Conservation (phyloP, 129 eudicot genomes). For the Erigeron canadensis region DNA sequence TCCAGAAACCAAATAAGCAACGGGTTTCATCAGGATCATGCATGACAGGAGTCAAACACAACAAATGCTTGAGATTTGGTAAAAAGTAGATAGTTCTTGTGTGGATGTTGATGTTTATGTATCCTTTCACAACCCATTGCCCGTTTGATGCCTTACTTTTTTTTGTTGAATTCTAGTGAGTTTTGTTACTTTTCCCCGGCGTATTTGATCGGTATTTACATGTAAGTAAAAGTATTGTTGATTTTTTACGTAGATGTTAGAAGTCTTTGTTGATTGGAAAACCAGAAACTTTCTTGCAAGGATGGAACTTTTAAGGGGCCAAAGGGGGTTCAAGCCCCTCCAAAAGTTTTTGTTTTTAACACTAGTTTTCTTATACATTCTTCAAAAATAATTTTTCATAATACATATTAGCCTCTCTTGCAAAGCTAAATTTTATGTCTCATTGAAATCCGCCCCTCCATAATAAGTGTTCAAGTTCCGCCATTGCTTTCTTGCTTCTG, state of each 20-base stretch:
- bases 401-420: no score
- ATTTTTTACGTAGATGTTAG: conserved; percentile 28
- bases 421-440: no score
- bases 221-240: conserved; percentile 25
- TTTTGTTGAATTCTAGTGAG: conserved; percentile 26
- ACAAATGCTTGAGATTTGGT: conserved; percentile 77
- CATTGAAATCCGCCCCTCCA: no score
- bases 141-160: conserved; percentile 24
- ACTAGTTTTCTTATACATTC: no score
- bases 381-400: no score
- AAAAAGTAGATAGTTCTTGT: conserved; percentile 34
- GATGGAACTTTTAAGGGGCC: no score
- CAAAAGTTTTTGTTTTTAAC: no score
- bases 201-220: conserved; percentile 24
- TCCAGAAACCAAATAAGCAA: conserved; percentile 47
- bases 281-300: conserved; percentile 11
- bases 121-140: conserved; percentile 23
- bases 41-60: conserved; percentile 56
- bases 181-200: conserved; percentile 15
- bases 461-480: no score
- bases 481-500: no score
- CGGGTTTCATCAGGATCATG: conserved; percentile 36
- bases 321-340: no score
- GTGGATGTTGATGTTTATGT: conserved; percentile 21
- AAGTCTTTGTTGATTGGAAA: conserved; percentile 14